Evolutionary conservation across 768 basidiomycete species (phyloP), one percentile per base, ranked within the genome.

Genomic region (Auriscalpium orientale): DNA sequence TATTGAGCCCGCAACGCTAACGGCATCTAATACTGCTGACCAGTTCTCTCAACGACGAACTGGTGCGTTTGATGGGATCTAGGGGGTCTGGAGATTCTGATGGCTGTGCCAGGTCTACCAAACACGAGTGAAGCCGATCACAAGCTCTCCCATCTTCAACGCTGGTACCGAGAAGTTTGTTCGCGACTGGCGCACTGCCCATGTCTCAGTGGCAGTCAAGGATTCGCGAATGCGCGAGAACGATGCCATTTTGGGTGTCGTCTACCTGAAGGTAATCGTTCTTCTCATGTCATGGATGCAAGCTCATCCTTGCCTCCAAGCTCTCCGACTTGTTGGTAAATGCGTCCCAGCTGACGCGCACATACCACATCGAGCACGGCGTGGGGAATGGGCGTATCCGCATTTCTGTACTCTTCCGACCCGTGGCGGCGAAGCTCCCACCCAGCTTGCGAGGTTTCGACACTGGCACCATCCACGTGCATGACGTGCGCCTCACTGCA

Each of bases 141-240:
- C 70, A 9, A 66, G 67, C 51, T 64, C 65, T 11, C 68, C 70
- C 7, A 71, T 68, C 46, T 83, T 77, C 65, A 74, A 77, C 47
- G 85, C 87, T 1, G 78, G 81, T 0, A 86, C 84, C 1, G 89
- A 92, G 67, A 74, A 78, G 34, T 87, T 87, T 67, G 72, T 88
- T 33, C 74, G 81, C 4, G 81, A 87, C 62, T 88, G 81, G 81
- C 68, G 70, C 8, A 74, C 72, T 10, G 74, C 85, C 3, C 78
- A 81, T 15, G 75, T 89, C 44, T 74, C 84, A 11, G 78, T 90
- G 33, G 78, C 84, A 15, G 83, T 89, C 15, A 79, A 82, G 35
- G 87, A 88, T 61, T 71, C 74, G 2, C 73, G 79, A 37, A 63
- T 79, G 34, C 78, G 84, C 51, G 83, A 85, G 68, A 67, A 71